Conservation (phyloP, 495 filamentous ascomycete species). For the Penicillium cosmopolitanum region DNA sequence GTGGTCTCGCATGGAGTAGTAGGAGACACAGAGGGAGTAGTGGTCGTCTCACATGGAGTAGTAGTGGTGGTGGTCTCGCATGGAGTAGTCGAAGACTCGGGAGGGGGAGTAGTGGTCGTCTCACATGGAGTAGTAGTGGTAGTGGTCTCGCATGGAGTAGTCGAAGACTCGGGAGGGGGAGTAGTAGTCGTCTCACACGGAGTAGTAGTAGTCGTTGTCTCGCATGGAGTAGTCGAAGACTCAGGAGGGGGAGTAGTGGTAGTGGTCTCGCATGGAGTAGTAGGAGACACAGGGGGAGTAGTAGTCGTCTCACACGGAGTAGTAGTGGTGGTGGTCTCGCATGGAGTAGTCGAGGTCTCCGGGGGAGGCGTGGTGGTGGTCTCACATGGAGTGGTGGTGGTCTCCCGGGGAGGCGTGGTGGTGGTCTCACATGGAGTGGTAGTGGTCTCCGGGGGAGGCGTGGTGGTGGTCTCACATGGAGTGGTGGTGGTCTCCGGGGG, state of each 20-base stretch:
- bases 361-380: constrained; percentile 11
- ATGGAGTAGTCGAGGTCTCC: constrained; percentile 6
- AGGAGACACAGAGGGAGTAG: neutral
- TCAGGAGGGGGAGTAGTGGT: constrained; percentile 3
- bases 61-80: constrained; percentile 8
- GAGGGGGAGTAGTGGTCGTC: constrained; percentile 9
- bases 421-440: constrained; percentile 15
- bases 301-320: constrained; percentile 15
- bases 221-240: constrained; percentile 17
- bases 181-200: constrained; percentile 9
- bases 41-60: constrained; percentile 18
- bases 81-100: constrained; percentile 1
- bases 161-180: neutral
- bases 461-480: constrained; percentile 8
- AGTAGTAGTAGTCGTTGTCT: constrained; percentile 14
- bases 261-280: constrained; percentile 17
- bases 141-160: constrained; percentile 22
- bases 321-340: constrained; percentile 15
- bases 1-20: constrained; percentile 18
- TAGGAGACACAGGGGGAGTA: constrained; percentile 4
- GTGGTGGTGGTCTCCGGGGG: constrained; percentile 18
- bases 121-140: constrained; percentile 9
- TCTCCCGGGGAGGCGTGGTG: too few species aligned
- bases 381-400: constrained; percentile 14
- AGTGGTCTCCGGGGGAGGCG: neutral